Percentiles rank a stretch among this genome's conserved stretches.
These are phyloP conservation scores for Cucurbita pepo DNA, from an alignment of 306 rosid species.

Conservation along the genomic window DNA sequence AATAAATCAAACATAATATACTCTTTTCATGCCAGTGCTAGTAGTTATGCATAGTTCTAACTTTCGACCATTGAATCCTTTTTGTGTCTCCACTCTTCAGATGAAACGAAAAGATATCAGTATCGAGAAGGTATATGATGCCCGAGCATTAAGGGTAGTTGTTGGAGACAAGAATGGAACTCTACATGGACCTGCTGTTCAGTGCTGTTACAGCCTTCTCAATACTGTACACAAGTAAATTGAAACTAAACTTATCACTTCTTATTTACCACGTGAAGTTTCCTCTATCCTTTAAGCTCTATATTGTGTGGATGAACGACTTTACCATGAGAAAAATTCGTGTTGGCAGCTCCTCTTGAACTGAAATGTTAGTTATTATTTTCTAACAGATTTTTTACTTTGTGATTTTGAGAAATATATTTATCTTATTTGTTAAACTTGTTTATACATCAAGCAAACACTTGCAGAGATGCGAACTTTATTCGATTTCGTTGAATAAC, in stretches of 20 bases:
- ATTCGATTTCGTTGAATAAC: neutral
- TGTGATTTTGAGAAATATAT: neutral
- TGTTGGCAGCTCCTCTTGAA: neutral
- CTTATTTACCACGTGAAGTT: neutral
- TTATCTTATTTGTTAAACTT: neutral
- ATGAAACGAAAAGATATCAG: conserved; percentile 82
- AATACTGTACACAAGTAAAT: conserved; percentile 75
- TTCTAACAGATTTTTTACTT: neutral
- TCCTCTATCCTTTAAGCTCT: neutral
- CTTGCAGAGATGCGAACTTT: neutral
- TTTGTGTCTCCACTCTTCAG: conserved; percentile 21
- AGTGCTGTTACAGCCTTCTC: conserved; percentile 85
- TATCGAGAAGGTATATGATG: conserved; percentile 73
- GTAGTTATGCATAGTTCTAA: neutral
- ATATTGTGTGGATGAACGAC: neutral
- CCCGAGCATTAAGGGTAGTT: conserved; percentile 89
- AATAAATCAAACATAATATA: neutral
- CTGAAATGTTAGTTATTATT: neutral
- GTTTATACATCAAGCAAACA: neutral
- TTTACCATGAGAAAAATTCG: neutral
- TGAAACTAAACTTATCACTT: neutral
- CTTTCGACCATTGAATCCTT: neutral
- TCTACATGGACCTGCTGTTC: conserved; percentile 86
- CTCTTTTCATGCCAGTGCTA: neutral
- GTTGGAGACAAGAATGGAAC: conserved; percentile 96